phyloP scores from a whole-genome alignment of 2,329 filamentous ascomycete genomes.

The Neofusicoccum laricinum region DNA sequence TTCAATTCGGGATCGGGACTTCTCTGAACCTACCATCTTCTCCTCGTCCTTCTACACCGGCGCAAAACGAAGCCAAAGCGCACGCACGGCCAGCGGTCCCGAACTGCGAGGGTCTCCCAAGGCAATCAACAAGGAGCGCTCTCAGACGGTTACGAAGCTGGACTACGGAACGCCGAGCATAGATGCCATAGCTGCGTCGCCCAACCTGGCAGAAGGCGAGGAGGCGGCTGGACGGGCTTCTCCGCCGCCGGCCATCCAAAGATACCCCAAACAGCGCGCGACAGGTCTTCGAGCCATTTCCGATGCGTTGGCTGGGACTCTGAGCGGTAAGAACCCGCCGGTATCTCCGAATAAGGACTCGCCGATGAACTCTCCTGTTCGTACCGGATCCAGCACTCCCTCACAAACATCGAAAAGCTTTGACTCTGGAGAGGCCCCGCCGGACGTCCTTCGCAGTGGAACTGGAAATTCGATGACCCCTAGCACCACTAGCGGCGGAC shows the following conservation, averaged over 20 bases:
- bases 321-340: constrained; percentile 29
- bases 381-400: constrained; percentile 71
- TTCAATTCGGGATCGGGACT: constrained; percentile 67
- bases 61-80: constrained; percentile 29
- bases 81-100: constrained; percentile 49
- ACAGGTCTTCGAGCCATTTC: constrained; percentile 82
- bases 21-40: constrained; percentile 51
- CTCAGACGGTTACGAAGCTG: constrained; percentile 57
- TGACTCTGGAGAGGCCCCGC: constrained; percentile 64
- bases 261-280: constrained; percentile 44
- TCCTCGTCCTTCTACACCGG: constrained; percentile 26
- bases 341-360: constrained; percentile 51
- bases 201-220: constrained; percentile 44
- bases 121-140: constrained; percentile 21
- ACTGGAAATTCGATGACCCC: constrained; percentile 45
- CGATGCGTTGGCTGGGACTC: constrained; percentile 60
- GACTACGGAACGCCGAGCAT: constrained; percentile 51
- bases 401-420: constrained; percentile 66
- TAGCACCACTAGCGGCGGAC: constrained; percentile 29
- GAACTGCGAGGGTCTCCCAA: constrained; percentile 25
- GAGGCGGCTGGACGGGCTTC: constrained; percentile 46
- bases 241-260: constrained; percentile 37
- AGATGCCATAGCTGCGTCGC: constrained; percentile 41
- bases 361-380: constrained; percentile 61
- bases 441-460: constrained; percentile 17